phyloP scores from a whole-genome alignment of 2,329 filamentous ascomycete genomes.

The Dactylellina drechsleri region DNA sequence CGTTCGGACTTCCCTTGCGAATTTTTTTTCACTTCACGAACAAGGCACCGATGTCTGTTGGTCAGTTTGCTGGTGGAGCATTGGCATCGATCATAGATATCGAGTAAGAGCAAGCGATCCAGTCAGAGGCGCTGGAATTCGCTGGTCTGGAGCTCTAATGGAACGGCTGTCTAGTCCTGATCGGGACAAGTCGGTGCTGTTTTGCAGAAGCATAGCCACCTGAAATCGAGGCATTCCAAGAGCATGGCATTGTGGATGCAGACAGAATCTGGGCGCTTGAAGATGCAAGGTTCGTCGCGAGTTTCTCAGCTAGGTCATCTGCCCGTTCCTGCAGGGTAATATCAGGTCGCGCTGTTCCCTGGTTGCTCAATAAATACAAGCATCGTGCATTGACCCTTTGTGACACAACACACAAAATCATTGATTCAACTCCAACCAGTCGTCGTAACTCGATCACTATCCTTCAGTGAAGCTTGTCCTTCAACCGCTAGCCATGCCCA shows the following conservation, averaged over 20 bases:
- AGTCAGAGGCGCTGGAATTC: slow-evolving; percentile 18
- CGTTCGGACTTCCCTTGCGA: no score
- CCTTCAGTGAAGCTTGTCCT: no score
- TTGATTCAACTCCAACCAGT: background rate
- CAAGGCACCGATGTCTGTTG: slow-evolving; percentile 39
- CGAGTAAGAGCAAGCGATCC: slow-evolving; percentile 49
- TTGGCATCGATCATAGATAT: slow-evolving; percentile 50
- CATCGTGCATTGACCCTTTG: background rate
- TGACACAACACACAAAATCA: no score
- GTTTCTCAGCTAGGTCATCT: slow-evolving; percentile 35
- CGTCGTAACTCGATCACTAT: background rate
- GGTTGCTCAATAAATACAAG: slow-evolving; percentile 2
- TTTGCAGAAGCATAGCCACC: slow-evolving; percentile 49
- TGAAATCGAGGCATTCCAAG: slow-evolving; percentile 35
- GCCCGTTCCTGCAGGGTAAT: slow-evolving; percentile 23
- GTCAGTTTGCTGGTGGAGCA: slow-evolving; percentile 12
- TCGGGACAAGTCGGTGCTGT: slow-evolving; percentile 28
- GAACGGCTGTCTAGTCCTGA: slow-evolving; percentile 32
- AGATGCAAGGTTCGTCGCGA: slow-evolving; percentile 38
- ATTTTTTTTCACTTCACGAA: background rate
- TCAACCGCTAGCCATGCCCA: slow-evolving; percentile 5
- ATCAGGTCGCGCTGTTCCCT: background rate
- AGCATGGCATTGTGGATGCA: background rate
- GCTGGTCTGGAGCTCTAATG: slow-evolving; percentile 26
- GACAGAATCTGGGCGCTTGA: slow-evolving; percentile 31